Evolutionary conservation across 73 alveolate genomes (phyloP).

Genomic region (Durusdinium trenchii): DNA sequence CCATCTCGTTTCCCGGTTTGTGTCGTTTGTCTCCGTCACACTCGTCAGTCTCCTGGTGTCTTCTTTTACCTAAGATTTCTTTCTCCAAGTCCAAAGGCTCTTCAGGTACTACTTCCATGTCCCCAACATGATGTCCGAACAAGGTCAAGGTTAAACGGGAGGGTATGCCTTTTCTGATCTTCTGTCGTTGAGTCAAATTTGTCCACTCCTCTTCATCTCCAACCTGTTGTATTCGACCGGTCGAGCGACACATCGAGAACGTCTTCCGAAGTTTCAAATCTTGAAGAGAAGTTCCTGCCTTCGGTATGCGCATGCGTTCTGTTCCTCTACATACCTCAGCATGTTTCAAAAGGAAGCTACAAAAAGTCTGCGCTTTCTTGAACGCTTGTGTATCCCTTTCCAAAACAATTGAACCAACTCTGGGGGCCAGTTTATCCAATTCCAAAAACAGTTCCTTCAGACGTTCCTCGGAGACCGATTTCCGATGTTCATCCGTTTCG

Average conservation of each 20-base stretch:
- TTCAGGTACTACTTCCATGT: no score
- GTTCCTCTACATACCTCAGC: conserved; percentile 3
- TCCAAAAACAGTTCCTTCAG: no score
- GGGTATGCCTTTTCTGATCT: neutral
- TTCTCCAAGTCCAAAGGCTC: no score
- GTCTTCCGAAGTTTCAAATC: neutral
- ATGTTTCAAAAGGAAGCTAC: neutral
- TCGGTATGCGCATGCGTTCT: neutral
- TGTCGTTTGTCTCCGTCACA: no score
- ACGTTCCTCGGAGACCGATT: neutral
- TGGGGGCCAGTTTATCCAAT: neutral
- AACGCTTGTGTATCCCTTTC: neutral
- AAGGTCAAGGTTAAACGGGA: neutral
- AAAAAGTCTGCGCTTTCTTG: no score
- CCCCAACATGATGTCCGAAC: no score
- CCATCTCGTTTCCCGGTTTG: no score
- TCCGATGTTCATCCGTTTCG: neutral
- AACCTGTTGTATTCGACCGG: neutral
- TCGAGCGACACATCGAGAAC: neutral
- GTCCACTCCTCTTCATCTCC: neutral
- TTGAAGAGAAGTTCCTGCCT: neutral
- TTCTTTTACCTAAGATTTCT: no score
- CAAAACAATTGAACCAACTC: neutral
- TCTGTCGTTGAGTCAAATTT: neutral
- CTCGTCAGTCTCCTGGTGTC: no score